phyloP scores from a whole-genome alignment of 2,329 filamentous ascomycete genomes.

The Aspergillus sp. region DNA sequence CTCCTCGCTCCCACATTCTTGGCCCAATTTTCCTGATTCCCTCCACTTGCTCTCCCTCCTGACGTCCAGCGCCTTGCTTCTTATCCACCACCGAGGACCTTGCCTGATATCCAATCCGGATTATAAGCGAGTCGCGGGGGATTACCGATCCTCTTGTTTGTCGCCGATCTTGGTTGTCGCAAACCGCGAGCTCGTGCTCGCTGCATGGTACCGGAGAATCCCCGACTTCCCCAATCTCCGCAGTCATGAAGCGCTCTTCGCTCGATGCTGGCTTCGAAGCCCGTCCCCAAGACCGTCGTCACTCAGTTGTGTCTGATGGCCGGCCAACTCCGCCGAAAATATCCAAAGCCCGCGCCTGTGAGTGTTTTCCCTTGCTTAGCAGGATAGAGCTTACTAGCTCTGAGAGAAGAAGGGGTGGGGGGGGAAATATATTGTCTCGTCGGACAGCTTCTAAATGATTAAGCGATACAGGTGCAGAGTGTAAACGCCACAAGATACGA shows the following conservation, averaged over 20 bases:
- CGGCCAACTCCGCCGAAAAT: slow-evolving; percentile 32
- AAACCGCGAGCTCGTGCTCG: slow-evolving; percentile 13
- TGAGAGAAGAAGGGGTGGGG: background rate
- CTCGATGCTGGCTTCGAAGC: slow-evolving; percentile 35
- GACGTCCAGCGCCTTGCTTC: background rate
- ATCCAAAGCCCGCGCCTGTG: slow-evolving; percentile 44
- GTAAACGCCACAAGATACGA: slow-evolving; percentile 56
- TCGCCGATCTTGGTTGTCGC: slow-evolving; percentile 9
- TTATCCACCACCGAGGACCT: background rate
- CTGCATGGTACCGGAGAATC: slow-evolving; percentile 26
- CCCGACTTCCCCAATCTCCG: slow-evolving; percentile 18
- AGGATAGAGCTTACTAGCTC: background rate
- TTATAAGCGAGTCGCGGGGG: background rate
- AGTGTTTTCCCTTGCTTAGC: slow-evolving; percentile 17
- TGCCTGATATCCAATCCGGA: background rate
- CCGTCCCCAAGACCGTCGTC: slow-evolving; percentile 24
- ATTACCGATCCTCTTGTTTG: slow-evolving; percentile 2
- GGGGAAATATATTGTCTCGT: background rate
- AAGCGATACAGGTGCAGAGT: slow-evolving; percentile 44
- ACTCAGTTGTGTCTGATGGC: slow-evolving; percentile 20
- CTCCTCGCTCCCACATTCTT: background rate
- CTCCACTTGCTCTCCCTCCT: background rate
- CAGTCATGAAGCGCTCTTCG: slow-evolving; percentile 36
- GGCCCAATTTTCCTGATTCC: background rate
- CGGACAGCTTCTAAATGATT: slow-evolving; percentile 5